These are phyloP conservation scores for Neocucurbitaria cava DNA, from an alignment of 2,329 filamentous ascomycete species.

Conservation along the genomic window DNA sequence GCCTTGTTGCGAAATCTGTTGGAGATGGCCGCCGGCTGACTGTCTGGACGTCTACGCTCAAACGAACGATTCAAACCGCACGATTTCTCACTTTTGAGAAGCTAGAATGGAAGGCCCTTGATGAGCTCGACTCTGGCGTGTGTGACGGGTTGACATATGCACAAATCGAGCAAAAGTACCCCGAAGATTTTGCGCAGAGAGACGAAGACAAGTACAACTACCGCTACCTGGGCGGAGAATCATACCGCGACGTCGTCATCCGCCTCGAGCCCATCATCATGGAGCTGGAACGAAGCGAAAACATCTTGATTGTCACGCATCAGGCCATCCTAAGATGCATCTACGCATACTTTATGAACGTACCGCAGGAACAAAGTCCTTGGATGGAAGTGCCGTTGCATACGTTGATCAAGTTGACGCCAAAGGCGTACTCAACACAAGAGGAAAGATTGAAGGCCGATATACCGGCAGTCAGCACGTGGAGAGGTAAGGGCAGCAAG, in stretches of 20 bases:
- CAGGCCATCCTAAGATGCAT: slow-evolving; percentile 97
- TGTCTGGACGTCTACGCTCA: slow-evolving; percentile 77
- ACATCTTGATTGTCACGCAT: slow-evolving; percentile 97
- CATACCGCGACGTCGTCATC: slow-evolving; percentile 95
- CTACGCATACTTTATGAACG: slow-evolving; percentile 99
- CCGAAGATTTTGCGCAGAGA: slow-evolving; percentile 92
- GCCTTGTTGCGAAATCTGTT: slow-evolving; percentile 83
- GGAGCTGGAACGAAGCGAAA: slow-evolving; percentile 95
- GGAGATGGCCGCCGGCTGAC: slow-evolving; percentile 74
- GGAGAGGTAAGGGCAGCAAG: slow-evolving; percentile 90
- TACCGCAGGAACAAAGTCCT: slow-evolving; percentile 87
- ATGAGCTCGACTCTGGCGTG: slow-evolving; percentile 94
- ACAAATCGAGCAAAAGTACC: slow-evolving; percentile 88
- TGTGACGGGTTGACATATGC: slow-evolving; percentile 97
- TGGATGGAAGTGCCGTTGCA: slow-evolving; percentile 99
- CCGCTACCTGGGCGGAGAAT: slow-evolving; percentile 95
- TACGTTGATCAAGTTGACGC: slow-evolving; percentile 94
- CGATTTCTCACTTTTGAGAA: slow-evolving; percentile 91
- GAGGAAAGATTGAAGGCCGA: slow-evolving; percentile 88
- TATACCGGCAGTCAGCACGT: slow-evolving; percentile 95
- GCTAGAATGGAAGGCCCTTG: slow-evolving; percentile 97
- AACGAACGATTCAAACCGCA: slow-evolving; percentile 90
- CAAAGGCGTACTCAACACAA: slow-evolving; percentile 90
- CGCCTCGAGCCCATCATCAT: slow-evolving; percentile 99
- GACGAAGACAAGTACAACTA: slow-evolving; percentile 99